Conservation (phyloP, 2,329 filamentous ascomycete species). For the Spiromastix sp. region DNA sequence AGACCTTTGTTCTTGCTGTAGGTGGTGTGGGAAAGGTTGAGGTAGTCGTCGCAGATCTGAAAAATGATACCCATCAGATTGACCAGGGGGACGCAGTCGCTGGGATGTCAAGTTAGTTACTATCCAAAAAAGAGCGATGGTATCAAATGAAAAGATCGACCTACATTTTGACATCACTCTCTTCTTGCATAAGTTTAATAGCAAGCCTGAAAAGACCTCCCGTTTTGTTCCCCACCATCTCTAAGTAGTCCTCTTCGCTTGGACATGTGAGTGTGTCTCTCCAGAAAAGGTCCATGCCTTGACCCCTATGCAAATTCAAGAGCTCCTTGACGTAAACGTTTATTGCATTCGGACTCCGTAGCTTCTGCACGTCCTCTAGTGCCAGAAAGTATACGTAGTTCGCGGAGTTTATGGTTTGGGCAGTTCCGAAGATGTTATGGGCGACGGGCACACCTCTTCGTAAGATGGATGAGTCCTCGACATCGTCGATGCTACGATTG, state of each 20-base stretch:
- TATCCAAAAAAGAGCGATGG: too few species aligned
- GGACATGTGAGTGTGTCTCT: constrained; percentile 25
- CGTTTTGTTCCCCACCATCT: constrained; percentile 34
- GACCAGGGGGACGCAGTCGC: constrained; percentile 50
- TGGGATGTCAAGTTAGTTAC: constrained; percentile 7
- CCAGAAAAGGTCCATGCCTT: constrained; percentile 34
- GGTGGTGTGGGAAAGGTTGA: constrained; percentile 57
- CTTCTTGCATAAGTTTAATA: constrained; percentile 26
- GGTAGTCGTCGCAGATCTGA: constrained; percentile 55
- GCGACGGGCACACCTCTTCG: constrained; percentile 33
- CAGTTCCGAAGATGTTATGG: constrained; percentile 33
- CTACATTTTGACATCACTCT: constrained; percentile 13
- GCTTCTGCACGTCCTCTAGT: constrained; percentile 21
- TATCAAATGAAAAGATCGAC: constrained; percentile 2
- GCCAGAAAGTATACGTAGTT: constrained; percentile 34
- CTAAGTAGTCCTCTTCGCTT: constrained; percentile 28
- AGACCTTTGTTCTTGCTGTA: constrained; percentile 81
- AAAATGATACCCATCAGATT: constrained; percentile 33
- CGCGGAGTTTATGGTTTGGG: constrained; percentile 38
- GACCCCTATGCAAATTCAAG: constrained; percentile 29
- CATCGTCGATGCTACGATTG: constrained; percentile 29
- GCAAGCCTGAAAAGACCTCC: constrained; percentile 31
- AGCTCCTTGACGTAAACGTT: constrained; percentile 28
- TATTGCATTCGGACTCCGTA: constrained; percentile 22
- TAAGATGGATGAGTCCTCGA: constrained; percentile 33